Base-by-base conservation (phyloP, 306 rosid species). In the Dryas drummondii region DNA sequence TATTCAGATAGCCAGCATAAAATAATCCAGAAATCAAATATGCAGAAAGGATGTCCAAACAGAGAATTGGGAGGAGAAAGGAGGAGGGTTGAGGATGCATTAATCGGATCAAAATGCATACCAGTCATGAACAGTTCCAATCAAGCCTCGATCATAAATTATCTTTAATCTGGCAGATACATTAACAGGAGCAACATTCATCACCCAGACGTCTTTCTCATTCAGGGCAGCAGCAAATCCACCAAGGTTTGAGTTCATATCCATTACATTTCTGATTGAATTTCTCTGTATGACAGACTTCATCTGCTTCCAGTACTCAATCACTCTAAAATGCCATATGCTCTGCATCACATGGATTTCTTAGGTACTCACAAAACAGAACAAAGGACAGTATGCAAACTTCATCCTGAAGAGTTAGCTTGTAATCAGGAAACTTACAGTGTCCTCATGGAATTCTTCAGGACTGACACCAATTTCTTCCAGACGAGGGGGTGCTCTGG, bases 111-210 rank as follows among this genome's bases (percentile, higher is more conserved):
- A 67, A 74, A 61, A 70, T 56, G 58, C 74, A 11, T 88, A 88
- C 91, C 91, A 88, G 80, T 88, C 91, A 79, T 88, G 91, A 51
- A 85, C 80, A 70, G 86, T 80, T 81, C 91, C 91, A 66, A 88
- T 62, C 51, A 88, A 81, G 71, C 91, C 91, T 44, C 91, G 84
- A 76, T 85, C 91, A 59, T 79, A 88, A 15, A 88, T 68, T 52
- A 88, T 88, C 84, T 88, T 88, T 54, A 79, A 69, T 67, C 75
- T 83, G 67, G 84, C 74, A 63, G 87, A 88, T 26, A 76, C 79
- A 73, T 54, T 55, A 60, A 77, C 83, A 79, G 91, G 80, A 76
- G 88, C 82, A 42, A 88, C 86, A 79, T 88, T 88, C 91, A 88
- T 88, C 67, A 88, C 91, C 91, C 91, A 85, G 50, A 85, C 82